A percentile compares a stretch with the other conserved stretches of the same genome.
Conservation (phyloP, 108 stramenopile species). For the Nannochloropsis oceanica region DNA sequence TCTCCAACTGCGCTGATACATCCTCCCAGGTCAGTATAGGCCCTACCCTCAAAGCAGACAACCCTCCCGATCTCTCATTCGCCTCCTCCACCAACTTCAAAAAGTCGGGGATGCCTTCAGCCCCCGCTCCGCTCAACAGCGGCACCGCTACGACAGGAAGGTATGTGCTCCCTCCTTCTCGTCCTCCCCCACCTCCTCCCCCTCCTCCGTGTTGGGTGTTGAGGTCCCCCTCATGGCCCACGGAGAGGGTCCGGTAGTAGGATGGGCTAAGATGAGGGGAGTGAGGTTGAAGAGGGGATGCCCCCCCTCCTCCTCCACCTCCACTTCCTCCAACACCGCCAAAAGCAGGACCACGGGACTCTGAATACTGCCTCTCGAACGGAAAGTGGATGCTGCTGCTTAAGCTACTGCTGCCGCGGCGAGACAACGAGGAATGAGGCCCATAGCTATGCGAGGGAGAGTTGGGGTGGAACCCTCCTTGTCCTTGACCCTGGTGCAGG, state of each 20-base stretch:
- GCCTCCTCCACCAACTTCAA: background rate
- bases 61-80: background rate
- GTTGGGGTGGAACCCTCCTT: background rate
- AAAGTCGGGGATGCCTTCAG: background rate
- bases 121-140: background rate
- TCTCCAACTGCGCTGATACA: background rate
- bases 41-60: background rate
- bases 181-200: background rate
- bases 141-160: background rate
- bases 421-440: background rate
- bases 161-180: background rate
- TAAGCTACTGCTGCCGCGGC: background rate
- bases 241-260: background rate
- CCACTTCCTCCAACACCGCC: background rate
- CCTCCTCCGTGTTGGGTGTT: background rate
- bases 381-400: background rate
- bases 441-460: background rate
- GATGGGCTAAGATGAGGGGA: background rate
- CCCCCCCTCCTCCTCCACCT: background rate
- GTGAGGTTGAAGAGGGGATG: background rate
- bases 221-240: background rate
- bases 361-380: background rate
- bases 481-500: background rate
- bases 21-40: conserved; percentile 2
- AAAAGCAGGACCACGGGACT: background rate